These are phyloP conservation scores for Centaurea solstitialis DNA, from an alignment of 129 eudicot species.

Conservation along the genomic window DNA sequence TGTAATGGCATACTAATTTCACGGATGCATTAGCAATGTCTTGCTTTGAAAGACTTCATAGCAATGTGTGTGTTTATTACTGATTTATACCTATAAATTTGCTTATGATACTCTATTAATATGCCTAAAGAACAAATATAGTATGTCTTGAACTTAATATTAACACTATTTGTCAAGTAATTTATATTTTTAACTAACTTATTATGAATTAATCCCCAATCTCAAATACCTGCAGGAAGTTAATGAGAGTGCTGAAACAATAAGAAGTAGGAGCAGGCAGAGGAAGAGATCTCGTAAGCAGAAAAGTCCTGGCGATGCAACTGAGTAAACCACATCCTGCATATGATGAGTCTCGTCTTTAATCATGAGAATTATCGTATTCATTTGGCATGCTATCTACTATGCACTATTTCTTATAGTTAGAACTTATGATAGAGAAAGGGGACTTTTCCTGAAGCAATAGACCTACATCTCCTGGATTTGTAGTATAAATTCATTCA, in stretches of 20 bases:
- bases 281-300: constrained; percentile 72
- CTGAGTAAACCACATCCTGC: background rate
- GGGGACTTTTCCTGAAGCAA: no score
- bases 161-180: background rate
- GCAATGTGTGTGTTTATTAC: background rate
- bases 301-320: constrained; percentile 33
- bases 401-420: background rate
- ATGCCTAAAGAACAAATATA: background rate
- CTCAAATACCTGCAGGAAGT: constrained; percentile 41
- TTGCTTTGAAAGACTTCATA: background rate
- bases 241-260: constrained; percentile 34
- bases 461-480: background rate
- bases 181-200: background rate
- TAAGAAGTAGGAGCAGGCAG: constrained; percentile 57
- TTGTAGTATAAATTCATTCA: background rate
- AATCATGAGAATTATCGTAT: background rate
- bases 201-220: background rate
- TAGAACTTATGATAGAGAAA: no score
- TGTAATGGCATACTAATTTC: background rate
- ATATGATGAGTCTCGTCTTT: background rate
- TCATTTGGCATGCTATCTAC: constrained; percentile 3
- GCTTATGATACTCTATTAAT: background rate
- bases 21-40: background rate
- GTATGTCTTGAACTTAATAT: background rate
- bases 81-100: background rate